A percentile compares a stretch with the other conserved stretches of the same genome.
phyloP scores from a whole-genome alignment of 768 basidiomycete genomes.

The Mycena galopus region DNA sequence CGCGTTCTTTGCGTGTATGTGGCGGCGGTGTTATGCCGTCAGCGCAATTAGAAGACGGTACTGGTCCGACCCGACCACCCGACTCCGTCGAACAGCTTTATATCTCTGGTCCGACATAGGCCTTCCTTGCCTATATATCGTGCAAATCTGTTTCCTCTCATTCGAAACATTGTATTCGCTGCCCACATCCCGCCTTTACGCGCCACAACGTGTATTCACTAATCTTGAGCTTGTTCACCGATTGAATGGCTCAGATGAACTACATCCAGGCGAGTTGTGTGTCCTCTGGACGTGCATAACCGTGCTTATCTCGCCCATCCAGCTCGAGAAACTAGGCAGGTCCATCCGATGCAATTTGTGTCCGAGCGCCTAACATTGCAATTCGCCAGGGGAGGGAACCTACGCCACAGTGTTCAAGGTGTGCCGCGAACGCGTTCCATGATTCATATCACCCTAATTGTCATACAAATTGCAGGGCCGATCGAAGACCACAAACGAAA shows the following conservation, averaged over 20 bases:
- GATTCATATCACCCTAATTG: not conserved
- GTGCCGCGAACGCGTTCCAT: constrained; percentile 14
- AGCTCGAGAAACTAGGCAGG: constrained; percentile 92
- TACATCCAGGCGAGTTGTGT: constrained; percentile 65
- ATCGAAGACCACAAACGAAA: constrained; percentile 96
- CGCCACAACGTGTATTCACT: not conserved
- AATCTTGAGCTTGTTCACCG: not conserved
- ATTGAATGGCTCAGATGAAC: constrained; percentile 56
- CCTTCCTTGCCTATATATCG: not conserved
- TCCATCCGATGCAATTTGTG: constrained; percentile 6
- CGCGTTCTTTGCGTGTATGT: constrained; percentile 5
- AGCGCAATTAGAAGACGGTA: not conserved
- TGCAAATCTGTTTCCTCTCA: not conserved
- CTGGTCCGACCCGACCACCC: no score
- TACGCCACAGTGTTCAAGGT: constrained; percentile 98
- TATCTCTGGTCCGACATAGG: not conserved
- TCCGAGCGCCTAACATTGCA: constrained; percentile 29
- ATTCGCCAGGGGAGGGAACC: constrained; percentile 90
- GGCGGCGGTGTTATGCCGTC: not conserved
- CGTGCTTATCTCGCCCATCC: constrained; percentile 7
- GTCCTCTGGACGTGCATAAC: not conserved
- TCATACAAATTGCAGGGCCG: constrained; percentile 72
- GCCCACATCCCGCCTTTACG: not conserved
- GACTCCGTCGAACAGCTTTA: not conserved
- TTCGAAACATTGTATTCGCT: no score